Base-by-base conservation (phyloP, 495 filamentous ascomycete species). In the Amorphotheca resinae region DNA sequence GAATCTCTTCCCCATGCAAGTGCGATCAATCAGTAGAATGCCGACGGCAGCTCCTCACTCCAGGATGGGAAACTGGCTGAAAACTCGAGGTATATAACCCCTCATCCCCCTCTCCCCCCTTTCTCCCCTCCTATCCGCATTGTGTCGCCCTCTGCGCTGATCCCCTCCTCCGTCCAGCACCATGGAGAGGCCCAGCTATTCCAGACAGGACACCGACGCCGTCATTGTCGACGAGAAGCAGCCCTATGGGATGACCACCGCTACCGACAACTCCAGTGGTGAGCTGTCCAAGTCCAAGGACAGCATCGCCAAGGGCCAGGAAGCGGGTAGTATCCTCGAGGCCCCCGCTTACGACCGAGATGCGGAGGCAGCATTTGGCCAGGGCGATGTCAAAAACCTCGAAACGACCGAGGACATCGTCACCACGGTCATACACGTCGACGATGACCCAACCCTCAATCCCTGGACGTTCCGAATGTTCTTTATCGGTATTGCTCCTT, bases 381-480 rank as follows among this genome's bases (percentile, higher is more conserved):
- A 37, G 18, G 34, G 18, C 2, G 18, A 21, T 8, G 18, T 20
- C 11, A 18, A 9, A 4, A 5, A 17, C 18, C 34, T 37, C 20
- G 34, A 37, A 4, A 37, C 34, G 5, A 16, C 34, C 4, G 18
- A 37, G 18, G 34, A 37, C 15, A 25, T 40, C 38, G 38, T 40
- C 1, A 40, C 38, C 1, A 12, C 9, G 9, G 38, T 40, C 11
- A 40, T 40, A 8, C 11, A 40, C 23, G 11, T 45, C 21, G 42
- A 45, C 11, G 42, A 45, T 30, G 42, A 45, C 35, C 42, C 42
- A 31, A 38, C 4, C 23, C 9, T 23, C 9, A 37, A 36, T 8
- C 33, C 42, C 9, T 38, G 32, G 33, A 45, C 42, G 4, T 45
- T 45, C 23, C 42, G 42, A 12, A 28, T 38, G 42, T 45, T 45